phyloP scores from a whole-genome alignment of 352 stramenopile genomes.

The Blastocystis sp. region DNA sequence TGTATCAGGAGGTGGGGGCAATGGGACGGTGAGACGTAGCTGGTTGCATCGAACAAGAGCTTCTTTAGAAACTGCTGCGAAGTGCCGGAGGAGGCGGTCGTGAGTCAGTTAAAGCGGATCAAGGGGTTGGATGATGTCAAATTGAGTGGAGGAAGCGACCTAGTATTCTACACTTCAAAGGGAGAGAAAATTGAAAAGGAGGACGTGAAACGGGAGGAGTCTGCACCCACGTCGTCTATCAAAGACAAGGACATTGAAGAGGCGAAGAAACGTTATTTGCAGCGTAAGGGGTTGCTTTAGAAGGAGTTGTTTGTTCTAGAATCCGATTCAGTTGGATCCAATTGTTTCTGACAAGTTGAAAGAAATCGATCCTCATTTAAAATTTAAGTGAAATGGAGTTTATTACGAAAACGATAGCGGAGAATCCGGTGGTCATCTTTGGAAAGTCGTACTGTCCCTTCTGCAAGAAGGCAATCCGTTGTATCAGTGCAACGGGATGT shows the following conservation, averaged over 20 bases:
- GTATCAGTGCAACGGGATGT: constrained; percentile 69
- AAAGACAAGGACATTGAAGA: constrained; percentile 9
- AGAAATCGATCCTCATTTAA: background rate
- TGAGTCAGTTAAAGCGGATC: constrained; percentile 7
- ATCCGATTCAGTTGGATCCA: background rate
- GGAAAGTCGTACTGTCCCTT: constrained; percentile 82
- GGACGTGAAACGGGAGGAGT: background rate
- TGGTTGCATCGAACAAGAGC: constrained; percentile 12
- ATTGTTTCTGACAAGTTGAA: background rate
- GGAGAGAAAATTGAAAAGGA: background rate
- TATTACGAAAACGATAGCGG: constrained; percentile 55
- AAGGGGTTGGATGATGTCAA: constrained; percentile 20
- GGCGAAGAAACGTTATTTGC: constrained; percentile 23
- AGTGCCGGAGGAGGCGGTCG: constrained; percentile 28
- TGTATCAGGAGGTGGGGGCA: background rate
- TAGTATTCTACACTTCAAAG: background rate
- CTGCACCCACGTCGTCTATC: background rate
- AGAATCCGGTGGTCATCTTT: constrained; percentile 79
- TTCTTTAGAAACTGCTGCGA: constrained; percentile 35
- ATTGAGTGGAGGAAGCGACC: constrained; percentile 34
- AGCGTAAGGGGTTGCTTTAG: constrained; percentile 27
- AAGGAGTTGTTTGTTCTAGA: background rate
- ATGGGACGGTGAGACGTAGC: background rate
- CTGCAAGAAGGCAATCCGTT: constrained; percentile 74
- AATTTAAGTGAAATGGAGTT: constrained; percentile 45